Conservation (phyloP, 768 basidiomycete genomes). For the Boletus huronensis region DNA sequence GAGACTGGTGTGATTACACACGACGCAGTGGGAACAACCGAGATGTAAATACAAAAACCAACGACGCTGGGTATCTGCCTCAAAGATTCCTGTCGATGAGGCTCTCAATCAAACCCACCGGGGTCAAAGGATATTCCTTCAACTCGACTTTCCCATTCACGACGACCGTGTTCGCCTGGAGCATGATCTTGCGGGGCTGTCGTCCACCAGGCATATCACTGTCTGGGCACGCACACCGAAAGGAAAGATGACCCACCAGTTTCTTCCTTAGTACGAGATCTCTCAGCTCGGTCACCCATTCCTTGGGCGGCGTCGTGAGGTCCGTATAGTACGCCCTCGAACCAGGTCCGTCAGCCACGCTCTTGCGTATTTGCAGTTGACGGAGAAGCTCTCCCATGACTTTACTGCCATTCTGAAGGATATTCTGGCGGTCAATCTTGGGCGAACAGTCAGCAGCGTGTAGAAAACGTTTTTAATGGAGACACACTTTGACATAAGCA, state of each 20-base stretch:
- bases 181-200: slow-evolving; percentile 81
- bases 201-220: background rate
- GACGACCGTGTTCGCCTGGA: slow-evolving; percentile 77
- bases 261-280: slow-evolving; percentile 79
- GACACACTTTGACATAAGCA: slow-evolving; percentile 61
- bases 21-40: background rate
- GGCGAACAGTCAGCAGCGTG: background rate
- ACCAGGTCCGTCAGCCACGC: slow-evolving; percentile 78
- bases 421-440: slow-evolving; percentile 69
- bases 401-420: slow-evolving; percentile 60
- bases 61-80: background rate
- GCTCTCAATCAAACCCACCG: slow-evolving; percentile 74
- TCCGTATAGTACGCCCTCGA: slow-evolving; percentile 77
- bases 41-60: too few species aligned
- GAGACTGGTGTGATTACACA: background rate
- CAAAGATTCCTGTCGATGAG: slow-evolving; percentile 70
- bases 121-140: slow-evolving; percentile 74
- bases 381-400: slow-evolving; percentile 72
- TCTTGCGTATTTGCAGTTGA: slow-evolving; percentile 80
- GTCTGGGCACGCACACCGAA: background rate
- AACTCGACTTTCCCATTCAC: slow-evolving; percentile 65
- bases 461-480: background rate
- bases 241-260: slow-evolving; percentile 44
- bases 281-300: slow-evolving; percentile 74
- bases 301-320: slow-evolving; percentile 66